Conservation (phyloP, 345 rosid genomes). For the Eucalyptus marginata region DNA sequence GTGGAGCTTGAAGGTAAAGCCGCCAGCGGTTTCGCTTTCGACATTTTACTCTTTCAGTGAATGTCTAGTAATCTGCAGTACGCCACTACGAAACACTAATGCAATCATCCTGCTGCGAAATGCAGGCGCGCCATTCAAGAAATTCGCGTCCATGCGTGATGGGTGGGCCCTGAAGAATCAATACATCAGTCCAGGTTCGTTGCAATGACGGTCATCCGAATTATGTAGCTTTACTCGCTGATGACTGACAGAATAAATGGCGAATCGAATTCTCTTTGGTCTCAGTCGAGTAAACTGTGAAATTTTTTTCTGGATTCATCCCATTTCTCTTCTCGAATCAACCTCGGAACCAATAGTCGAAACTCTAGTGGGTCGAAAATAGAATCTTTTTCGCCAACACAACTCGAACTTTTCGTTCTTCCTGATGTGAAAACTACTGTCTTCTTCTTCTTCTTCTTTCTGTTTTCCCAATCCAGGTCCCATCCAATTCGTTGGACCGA, state of each 20-base stretch:
- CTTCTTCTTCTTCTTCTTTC: not conserved
- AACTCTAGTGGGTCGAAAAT: not conserved
- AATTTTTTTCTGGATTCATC: not conserved
- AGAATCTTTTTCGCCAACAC: not conserved
- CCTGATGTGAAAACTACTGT: not conserved
- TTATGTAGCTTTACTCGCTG: not conserved
- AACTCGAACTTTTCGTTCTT: not conserved
- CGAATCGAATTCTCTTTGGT: not conserved
- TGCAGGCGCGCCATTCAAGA: constrained; percentile 82
- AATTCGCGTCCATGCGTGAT: constrained; percentile 55
- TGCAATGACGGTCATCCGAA: not conserved
- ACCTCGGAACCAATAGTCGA: not conserved
- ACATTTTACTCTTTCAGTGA: not conserved
- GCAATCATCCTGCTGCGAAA: not conserved
- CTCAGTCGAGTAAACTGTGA: not conserved
- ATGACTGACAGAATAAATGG: not conserved
- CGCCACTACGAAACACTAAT: not conserved
- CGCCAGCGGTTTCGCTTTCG: not conserved
- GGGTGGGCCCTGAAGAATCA: constrained; percentile 84
- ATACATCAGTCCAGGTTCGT: constrained; percentile 84
- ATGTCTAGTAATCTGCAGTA: not conserved
- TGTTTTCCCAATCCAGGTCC: constrained; percentile 42
- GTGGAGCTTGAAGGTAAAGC: constrained; percentile 89
- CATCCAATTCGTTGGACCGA: constrained; percentile 74
- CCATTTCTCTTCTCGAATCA: not conserved